A percentile compares a stretch with the other conserved stretches of the same genome.
These are phyloP conservation scores for Gigaspora rosea DNA, from an alignment of 192 early-diverging fungal species.

Conservation along the genomic window DNA sequence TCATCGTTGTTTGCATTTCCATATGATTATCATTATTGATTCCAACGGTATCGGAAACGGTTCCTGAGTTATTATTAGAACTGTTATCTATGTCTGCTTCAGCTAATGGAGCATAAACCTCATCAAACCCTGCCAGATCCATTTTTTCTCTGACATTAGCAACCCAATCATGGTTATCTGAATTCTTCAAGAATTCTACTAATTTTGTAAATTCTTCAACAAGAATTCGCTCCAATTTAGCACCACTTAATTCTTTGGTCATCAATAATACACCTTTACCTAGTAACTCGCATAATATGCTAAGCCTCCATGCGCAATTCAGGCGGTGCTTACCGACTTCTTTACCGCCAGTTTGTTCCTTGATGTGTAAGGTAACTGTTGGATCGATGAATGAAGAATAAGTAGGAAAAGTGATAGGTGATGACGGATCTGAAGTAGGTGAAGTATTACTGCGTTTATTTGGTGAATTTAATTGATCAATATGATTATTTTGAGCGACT, in stretches of 20 bases:
- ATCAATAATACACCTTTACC: conserved; percentile 48
- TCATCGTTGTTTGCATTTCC: not conserved
- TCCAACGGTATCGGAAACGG: not conserved
- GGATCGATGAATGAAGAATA: conserved; percentile 33
- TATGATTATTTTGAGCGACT: conserved; percentile 18
- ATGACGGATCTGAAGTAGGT: not conserved
- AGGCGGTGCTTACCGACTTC: conserved; percentile 32
- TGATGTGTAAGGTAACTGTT: conserved; percentile 31
- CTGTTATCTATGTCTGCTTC: conserved; percentile 11
- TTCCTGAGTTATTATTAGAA: too few relatives aligned
- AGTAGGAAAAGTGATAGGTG: conserved; percentile 28
- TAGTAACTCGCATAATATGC: conserved; percentile 32
- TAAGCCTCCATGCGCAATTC: conserved; percentile 32
- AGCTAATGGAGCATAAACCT: conserved; percentile 28
- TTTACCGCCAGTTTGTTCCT: conserved; percentile 30
- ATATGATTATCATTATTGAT: conserved; percentile 6
- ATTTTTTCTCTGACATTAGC: conserved; percentile 23
- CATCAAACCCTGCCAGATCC: conserved; percentile 29
- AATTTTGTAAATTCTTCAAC: conserved; percentile 32
- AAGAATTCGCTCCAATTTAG: conserved; percentile 40
- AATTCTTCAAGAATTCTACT: conserved; percentile 29
- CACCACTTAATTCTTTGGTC: conserved; percentile 49
- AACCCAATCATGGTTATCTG: conserved; percentile 32
- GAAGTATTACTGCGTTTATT: conserved; percentile 15
- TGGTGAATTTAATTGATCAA: not conserved